Conservation (phyloP, 2,329 filamentous ascomycete species). For the Penicillium frequentans region DNA sequence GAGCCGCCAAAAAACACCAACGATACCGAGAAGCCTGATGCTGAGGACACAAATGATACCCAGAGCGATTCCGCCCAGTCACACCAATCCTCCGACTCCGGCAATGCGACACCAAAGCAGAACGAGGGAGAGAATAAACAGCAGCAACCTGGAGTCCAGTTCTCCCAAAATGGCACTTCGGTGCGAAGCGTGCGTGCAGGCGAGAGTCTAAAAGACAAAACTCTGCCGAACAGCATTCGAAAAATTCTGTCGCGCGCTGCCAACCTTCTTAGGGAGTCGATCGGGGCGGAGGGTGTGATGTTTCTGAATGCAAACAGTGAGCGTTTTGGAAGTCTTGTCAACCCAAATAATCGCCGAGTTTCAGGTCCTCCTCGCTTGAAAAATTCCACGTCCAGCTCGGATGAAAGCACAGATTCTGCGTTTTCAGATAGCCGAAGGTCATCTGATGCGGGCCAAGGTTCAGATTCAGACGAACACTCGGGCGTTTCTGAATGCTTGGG, state of each 20-base stretch:
- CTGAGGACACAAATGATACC: background rate
- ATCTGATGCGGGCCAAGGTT: background rate
- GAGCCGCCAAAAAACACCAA: background rate
- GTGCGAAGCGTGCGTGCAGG: slow-evolving; percentile 7
- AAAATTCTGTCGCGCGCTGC: slow-evolving; percentile 47
- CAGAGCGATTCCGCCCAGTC: background rate
- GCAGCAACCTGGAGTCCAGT: background rate
- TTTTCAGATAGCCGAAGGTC: background rate
- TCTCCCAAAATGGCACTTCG: background rate
- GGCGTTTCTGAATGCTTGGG: slow-evolving; percentile 15
- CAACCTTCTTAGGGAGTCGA: slow-evolving; percentile 43
- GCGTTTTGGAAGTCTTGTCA: slow-evolving; percentile 17
- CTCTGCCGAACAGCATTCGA: slow-evolving; percentile 12
- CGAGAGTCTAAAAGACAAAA: slow-evolving; percentile 9
- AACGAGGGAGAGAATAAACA: background rate
- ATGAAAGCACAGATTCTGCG: slow-evolving; percentile 23
- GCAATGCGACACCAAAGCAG: background rate
- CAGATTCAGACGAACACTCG: slow-evolving; percentile 2
- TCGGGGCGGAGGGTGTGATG: slow-evolving; percentile 42
- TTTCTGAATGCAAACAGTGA: slow-evolving; percentile 30
- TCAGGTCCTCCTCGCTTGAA: slow-evolving; percentile 2
- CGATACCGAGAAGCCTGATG: too few species aligned
- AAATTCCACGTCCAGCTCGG: slow-evolving; percentile 8
- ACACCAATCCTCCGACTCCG: background rate
- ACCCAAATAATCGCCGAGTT: slow-evolving; percentile 9